Base-by-base conservation (phyloP, 306 rosid species). In the Mimosa pudica region DNA sequence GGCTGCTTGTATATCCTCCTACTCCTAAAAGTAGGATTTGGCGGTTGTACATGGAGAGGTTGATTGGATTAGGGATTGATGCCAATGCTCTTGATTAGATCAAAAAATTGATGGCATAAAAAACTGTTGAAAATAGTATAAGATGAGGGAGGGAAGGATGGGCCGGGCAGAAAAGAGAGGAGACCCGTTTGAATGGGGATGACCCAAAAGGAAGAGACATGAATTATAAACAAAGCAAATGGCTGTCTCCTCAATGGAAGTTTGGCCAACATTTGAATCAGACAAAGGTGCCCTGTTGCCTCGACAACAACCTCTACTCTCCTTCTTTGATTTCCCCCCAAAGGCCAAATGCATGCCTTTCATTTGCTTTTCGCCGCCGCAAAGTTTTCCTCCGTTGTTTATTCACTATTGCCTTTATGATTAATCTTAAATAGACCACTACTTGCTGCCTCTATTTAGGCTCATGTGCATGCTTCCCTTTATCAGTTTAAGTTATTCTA, bases 221-320 rank as follows among this genome's bases (percentile, higher is more conserved):
- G 16, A 82, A 79, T 82, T 51, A 79, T 55, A 64, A 73, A 46
- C 18, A 32, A 64, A 10, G 45, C 35, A 70, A 73, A 10, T 9
- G n/a, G 24, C 8, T 70, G 84, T 86, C 85, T 44, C 81, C 74
- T 70, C 38, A 60, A 57, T 71, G 82, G 73, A 60, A 70, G 80
- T 73, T 48, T 20, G 32, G 30, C 71, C 58, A 68, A 67, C 68
- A 82, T 70, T 32, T 71, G 73, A 60, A 82, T 71, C 82, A 61
- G 70, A 65, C 64, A 58, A 41, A 47, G 58, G 87, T 46, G 51
- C 80, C 90, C 83, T 81, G 65, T 7, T 57, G 24, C 44, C 65
- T 57, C 57, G 60, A 75, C 87, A 89, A 8, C 87, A 89, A 8
- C 42, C 38, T 55, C 57, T 57, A 6, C 61, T 47, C 9, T 47